A percentile compares a stretch with the other conserved stretches of the same genome.
These are phyloP conservation scores for Yamadazyma atmosphaerica DNA, from an alignment of 1,139 yeast genomes.

Conservation along the genomic window DNA sequence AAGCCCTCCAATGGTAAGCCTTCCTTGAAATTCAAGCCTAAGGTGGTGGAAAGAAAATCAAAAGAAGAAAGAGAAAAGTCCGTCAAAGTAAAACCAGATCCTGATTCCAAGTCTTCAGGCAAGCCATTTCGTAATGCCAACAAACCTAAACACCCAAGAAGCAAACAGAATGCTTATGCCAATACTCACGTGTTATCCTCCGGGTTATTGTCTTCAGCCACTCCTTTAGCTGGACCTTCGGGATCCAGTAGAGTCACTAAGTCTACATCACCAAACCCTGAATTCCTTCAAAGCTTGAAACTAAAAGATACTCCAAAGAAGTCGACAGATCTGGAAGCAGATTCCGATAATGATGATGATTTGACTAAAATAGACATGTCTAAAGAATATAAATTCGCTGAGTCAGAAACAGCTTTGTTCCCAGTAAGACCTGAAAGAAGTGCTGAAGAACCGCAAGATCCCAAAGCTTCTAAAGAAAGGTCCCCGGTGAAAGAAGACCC, in stretches of 20 bases:
- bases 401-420: slow-evolving; percentile 44
- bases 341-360: slow-evolving; percentile 36
- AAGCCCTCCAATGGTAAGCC: slow-evolving; percentile 39
- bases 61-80: slow-evolving; percentile 84
- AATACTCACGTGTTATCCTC: slow-evolving; percentile 70
- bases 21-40: slow-evolving; percentile 72
- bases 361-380: slow-evolving; percentile 61
- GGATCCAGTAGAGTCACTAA: slow-evolving; percentile 15
- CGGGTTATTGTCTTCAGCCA: slow-evolving; percentile 73
- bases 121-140: slow-evolving; percentile 28
- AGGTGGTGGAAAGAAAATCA: slow-evolving; percentile 76
- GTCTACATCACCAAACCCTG: slow-evolving; percentile 38
- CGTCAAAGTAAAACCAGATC: slow-evolving; percentile 39
- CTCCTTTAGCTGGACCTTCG: slow-evolving; percentile 32
- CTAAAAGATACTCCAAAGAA: slow-evolving; percentile 23
- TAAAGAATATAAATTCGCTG: slow-evolving; percentile 52
- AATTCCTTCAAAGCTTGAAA: slow-evolving; percentile 40
- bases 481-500: slow-evolving; percentile 16
- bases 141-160: slow-evolving; percentile 37
- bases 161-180: slow-evolving; percentile 44
- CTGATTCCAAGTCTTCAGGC: slow-evolving; percentile 22
- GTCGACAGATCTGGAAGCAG: slow-evolving; percentile 10
- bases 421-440: slow-evolving; percentile 43
- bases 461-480: slow-evolving; percentile 13
- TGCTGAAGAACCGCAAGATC: slow-evolving; percentile 13